Conservation (phyloP, 164 flowering plant species). For the Akebia trifoliata region DNA sequence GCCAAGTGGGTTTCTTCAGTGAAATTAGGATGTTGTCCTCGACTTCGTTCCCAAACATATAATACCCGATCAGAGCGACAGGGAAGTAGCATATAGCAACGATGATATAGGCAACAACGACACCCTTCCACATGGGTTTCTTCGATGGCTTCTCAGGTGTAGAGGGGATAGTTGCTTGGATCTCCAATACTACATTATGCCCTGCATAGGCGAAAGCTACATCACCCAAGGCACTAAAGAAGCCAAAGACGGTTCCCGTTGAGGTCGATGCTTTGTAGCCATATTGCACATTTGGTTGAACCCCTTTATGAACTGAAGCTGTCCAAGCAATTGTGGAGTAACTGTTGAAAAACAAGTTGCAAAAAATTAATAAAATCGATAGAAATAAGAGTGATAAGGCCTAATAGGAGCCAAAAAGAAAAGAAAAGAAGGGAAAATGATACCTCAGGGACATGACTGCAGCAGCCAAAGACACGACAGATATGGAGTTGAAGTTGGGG, state of each 20-base stretch:
- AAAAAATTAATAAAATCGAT: too few relatives aligned
- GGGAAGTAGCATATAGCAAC: slow-evolving; percentile 55
- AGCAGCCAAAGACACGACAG: slow-evolving; percentile 50
- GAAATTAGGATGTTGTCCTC: slow-evolving; percentile 55
- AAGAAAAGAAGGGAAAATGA: background rate
- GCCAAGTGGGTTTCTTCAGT: slow-evolving; percentile 51
- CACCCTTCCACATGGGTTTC: slow-evolving; percentile 67
- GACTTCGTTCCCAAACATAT: slow-evolving; percentile 46
- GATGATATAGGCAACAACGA: slow-evolving; percentile 35
- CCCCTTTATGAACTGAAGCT: slow-evolving; percentile 38
- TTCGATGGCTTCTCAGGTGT: slow-evolving; percentile 59
- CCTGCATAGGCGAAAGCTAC: slow-evolving; percentile 72
- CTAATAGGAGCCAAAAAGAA: background rate
- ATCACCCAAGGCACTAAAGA: slow-evolving; percentile 53
- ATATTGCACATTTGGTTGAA: slow-evolving; percentile 34
- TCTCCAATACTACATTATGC: slow-evolving; percentile 68
- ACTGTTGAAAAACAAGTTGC: slow-evolving; percentile 23
- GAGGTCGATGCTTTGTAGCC: slow-evolving; percentile 22
- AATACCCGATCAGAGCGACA: slow-evolving; percentile 47
- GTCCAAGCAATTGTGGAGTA: slow-evolving; percentile 58
- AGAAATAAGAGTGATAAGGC: too few relatives aligned
- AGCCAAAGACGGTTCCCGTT: slow-evolving; percentile 31
- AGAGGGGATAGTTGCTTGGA: slow-evolving; percentile 68
- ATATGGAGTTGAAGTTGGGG: slow-evolving; percentile 56
- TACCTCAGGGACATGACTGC: slow-evolving; percentile 71